These are phyloP conservation scores for Lindgomyces ingoldianus DNA, from an alignment of 495 filamentous ascomycete species.

Conservation along the genomic window DNA sequence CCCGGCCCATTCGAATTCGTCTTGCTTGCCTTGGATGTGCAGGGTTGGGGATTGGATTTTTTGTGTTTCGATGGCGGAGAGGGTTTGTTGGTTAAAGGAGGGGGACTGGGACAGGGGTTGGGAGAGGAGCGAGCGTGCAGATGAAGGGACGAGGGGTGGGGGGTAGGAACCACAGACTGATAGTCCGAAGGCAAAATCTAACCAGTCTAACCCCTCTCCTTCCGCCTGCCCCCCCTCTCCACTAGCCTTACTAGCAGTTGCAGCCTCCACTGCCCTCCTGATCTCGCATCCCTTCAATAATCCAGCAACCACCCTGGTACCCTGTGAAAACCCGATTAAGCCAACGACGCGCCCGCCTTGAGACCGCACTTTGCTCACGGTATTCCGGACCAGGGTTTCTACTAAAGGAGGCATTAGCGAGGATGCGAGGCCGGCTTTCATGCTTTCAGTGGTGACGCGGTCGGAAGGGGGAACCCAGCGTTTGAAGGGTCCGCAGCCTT, in stretches of 20 bases:
- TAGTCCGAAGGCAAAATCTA: conserved; percentile 16
- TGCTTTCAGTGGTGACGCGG: neutral
- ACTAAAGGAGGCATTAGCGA: conserved; percentile 10
- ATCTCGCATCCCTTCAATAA: conserved; percentile 24
- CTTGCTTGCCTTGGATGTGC: conserved; percentile 14
- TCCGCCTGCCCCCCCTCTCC: neutral
- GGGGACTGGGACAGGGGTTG: no score
- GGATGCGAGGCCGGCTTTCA: neutral
- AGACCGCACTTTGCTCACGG: neutral
- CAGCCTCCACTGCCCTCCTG: neutral
- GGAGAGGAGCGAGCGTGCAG: no score
- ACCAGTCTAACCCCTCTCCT: conserved; percentile 12
- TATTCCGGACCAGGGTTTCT: conserved; percentile 2
- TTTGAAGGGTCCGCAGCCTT: conserved; percentile 32
- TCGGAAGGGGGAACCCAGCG: conserved; percentile 26
- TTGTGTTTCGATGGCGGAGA: neutral
- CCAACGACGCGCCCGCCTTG: conserved; percentile 22
- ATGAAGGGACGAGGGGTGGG: conserved; percentile 12
- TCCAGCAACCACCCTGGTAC: conserved; percentile 26
- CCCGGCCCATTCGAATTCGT: conserved; percentile 25
- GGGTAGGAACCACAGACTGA: conserved; percentile 26
- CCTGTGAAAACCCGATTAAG: conserved; percentile 24
- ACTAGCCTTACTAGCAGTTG: no score
- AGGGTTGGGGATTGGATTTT: conserved; percentile 18
- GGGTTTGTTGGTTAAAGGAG: neutral